Conservation (phyloP, 257 asterid genomes). For the Cinchona pubescens region DNA sequence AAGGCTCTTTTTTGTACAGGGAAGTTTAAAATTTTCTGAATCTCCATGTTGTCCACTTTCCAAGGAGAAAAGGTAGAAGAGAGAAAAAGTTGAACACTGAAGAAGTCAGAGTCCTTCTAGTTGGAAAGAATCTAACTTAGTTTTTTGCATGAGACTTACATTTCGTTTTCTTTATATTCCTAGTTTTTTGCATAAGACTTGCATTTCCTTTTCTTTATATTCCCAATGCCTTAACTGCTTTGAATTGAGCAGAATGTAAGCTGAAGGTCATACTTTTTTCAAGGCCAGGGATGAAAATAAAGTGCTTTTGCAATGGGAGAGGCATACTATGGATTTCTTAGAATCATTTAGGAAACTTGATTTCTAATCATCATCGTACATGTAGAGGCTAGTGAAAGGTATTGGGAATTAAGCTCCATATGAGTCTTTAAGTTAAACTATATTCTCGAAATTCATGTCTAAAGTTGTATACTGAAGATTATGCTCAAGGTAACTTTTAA, state of each 20-base stretch:
- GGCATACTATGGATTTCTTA: constrained; percentile 1
- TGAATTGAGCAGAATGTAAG: constrained; percentile 8
- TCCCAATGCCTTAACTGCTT: neutral
- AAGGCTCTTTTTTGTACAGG: too few species aligned
- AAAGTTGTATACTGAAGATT: neutral
- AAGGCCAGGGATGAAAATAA: neutral
- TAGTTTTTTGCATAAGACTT: neutral
- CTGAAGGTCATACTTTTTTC: neutral
- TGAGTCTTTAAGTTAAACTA: neutral
- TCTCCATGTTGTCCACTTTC: neutral
- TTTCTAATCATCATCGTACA: constrained; percentile 9
- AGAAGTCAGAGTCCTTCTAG: neutral
- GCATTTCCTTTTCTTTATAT: neutral
- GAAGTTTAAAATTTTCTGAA: neutral
- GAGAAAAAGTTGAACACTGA: neutral
- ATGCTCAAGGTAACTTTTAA: constrained; percentile 15
- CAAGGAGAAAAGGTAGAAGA: neutral
- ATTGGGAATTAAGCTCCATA: constrained; percentile 8
- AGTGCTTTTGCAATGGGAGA: constrained; percentile 12
- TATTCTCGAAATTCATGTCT: neutral
- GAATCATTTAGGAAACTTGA: neutral
- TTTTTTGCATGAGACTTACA: neutral
- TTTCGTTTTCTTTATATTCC: neutral
- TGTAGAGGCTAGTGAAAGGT: constrained; percentile 34
- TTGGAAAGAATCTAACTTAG: neutral